Evolutionary conservation across 371 early-diverging fungal species (phyloP), one percentile per base, ranked within the genome.

Genomic region (Rhizopus microsporus): DNA sequence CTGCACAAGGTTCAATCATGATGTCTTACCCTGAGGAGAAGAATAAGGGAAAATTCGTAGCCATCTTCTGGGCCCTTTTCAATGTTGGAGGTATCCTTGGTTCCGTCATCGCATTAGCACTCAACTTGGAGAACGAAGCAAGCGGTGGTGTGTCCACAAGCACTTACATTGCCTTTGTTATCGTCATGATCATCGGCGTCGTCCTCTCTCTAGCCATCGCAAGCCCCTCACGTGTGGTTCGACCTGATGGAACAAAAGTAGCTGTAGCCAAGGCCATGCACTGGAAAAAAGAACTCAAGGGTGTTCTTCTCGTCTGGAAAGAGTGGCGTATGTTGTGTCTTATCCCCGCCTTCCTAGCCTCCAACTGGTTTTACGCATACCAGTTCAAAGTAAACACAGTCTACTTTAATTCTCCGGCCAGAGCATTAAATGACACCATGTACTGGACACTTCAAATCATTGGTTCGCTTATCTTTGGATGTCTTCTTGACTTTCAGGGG

Each of bases 31-130:
- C 89, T 4, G 71, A 75, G 49, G 88, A 86, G 57, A 71, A 76
- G 15, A 78, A 86, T 47, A 91, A 89, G 77, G 91, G 90, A 37
- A 79, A 78, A 51, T 92, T 75, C 65, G 87, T 93, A 52, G 81
- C 88, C 23, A 82, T 88, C 38, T 92, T 92, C 58, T 91, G 92
- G 92, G 69, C 81, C 6, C 80, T 89, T 48, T 92, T 93, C 75
- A 92, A 92, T 67, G 68, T 84, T 33, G 93, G 93, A 62, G 91
- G 87, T 52, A 82, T 90, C 57, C 62, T 92, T 17, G 93, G 93
- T 40, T 82, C 85, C 44, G 60, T 89, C 9, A 82, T 93, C 47
- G 84, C 88, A 6, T 75, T 91, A 47, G 81, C 64, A 40, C 57
- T 87, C 57, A 88, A 88, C 69, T 78, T 80, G 67, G 67, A 84